Base-by-base conservation (phyloP, 805 yeast species). In the Pichia eremophila region DNA sequence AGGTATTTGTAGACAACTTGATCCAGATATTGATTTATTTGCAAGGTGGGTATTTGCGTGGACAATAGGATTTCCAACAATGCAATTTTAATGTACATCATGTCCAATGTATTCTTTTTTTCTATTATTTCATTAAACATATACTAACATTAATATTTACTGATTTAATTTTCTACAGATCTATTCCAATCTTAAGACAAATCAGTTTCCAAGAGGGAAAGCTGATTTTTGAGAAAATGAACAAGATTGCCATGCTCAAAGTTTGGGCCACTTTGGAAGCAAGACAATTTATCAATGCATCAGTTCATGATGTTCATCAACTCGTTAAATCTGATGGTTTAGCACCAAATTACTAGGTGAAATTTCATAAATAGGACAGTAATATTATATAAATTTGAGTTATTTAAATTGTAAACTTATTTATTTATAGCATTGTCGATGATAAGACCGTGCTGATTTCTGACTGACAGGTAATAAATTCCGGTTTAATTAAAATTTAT, bases 1-100 rank as follows among this genome's bases (percentile, higher is more conserved):
- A 65, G 99, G 99, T 11, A 85, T 93, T 46, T 98, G 99, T 19
- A 74, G 98, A 60, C 95, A 85, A 64, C 71, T 93, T 47, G 95
- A 93, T 64, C 97, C 98, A 2, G 81, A 88, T 40, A 72, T 93
- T 58, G 99, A 93, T 67, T 74, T 93, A 44, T 91, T 93, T 75
- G 95, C 95, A 75, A 85, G 95, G 93, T 85, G 79, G 75, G 93
- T 85, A 82, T 81, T 61, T 56, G 69, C 68, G 43, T 60, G 67
- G 68, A 59, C 58, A 37, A 54, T 65, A 42, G 70, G 69, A 38
- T 62, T 66, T 42, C 68, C 69, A 37, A 65, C 69, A n/a, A 38
- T 57, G 52, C 55, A 59, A 46, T 49, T 44, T 32, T 45, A 44
- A 34, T 14, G 17, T 5, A 15, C 3, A 14, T 34, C n/a, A 34